Conservation (phyloP, 2,329 filamentous ascomycete genomes). For the Botrytis galanthina region DNA sequence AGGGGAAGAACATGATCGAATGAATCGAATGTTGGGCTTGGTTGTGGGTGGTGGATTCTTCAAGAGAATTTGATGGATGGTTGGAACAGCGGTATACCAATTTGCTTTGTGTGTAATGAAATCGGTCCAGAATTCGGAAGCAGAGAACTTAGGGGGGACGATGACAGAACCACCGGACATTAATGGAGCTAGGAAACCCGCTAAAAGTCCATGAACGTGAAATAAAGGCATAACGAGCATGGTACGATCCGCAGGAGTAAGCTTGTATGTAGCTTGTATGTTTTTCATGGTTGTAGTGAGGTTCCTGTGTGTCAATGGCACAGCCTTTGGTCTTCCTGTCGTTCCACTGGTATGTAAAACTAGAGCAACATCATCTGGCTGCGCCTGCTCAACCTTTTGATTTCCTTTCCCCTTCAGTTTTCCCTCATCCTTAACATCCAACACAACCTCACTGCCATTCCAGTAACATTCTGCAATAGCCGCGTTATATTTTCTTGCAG, state of each 20-base stretch:
- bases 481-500: conserved; percentile 74
- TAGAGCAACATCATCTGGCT: conserved; percentile 76
- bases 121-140: conserved; percentile 77
- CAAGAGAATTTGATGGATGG: conserved; percentile 85
- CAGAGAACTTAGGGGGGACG: conserved; percentile 76
- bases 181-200: conserved; percentile 76
- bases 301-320: conserved; percentile 78
- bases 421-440: conserved; percentile 76
- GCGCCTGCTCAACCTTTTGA: conserved; percentile 51
- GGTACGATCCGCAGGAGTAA: conserved; percentile 70
- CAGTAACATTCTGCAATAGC: conserved; percentile 88
- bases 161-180: conserved; percentile 75
- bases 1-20: conserved; percentile 82
- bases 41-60: conserved; percentile 67
- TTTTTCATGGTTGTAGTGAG: conserved; percentile 81
- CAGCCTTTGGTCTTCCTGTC: conserved; percentile 81
- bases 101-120: conserved; percentile 73
- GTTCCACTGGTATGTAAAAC: conserved; percentile 84
- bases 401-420: conserved; percentile 56
- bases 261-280: conserved; percentile 73
- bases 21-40: conserved; percentile 75
- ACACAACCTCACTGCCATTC: conserved; percentile 66
- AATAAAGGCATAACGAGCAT: conserved; percentile 90
- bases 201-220: conserved; percentile 85
- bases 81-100: conserved; percentile 93